Evolutionary conservation across 2,329 filamentous ascomycete species (phyloP).

Genomic region (Cladosporium sp.): DNA sequence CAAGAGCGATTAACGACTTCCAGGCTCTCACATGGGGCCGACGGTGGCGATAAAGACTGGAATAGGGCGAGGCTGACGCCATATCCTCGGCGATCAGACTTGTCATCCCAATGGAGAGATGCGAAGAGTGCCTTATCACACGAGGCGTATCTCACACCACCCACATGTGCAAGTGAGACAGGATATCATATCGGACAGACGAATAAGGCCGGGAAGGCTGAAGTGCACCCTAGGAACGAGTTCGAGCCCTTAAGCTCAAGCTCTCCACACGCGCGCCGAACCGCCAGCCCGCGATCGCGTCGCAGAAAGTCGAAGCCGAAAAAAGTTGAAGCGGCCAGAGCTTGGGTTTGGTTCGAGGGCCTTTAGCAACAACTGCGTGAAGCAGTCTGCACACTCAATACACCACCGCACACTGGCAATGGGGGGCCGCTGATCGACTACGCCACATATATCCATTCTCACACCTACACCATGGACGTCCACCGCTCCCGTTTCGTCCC

Average conservation of each 20-base stretch:
- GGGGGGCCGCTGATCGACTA: slow-evolving; percentile 7
- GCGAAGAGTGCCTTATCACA: background rate
- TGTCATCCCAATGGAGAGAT: background rate
- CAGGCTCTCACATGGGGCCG: background rate
- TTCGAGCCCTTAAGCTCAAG: background rate
- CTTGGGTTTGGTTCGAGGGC: background rate
- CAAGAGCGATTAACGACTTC: background rate
- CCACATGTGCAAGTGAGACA: background rate
- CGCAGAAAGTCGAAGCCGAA: slow-evolving; percentile 14
- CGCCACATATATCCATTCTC: background rate
- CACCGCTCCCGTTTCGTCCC: slow-evolving; percentile 96
- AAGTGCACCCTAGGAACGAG: background rate
- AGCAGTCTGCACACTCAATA: slow-evolving; percentile 3
- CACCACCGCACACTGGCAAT: slow-evolving; percentile 12
- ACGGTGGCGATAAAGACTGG: background rate
- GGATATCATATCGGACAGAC: background rate
- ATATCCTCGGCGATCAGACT: background rate
- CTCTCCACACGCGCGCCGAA: slow-evolving; percentile 2
- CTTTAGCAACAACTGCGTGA: slow-evolving; percentile 7
- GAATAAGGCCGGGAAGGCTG: slow-evolving; percentile 8
- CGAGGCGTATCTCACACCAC: background rate
- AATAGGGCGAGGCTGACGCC: background rate
- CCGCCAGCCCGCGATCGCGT: background rate
- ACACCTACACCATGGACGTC: slow-evolving; percentile 71
- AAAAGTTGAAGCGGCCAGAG: slow-evolving; percentile 14